These are phyloP conservation scores for Emericellopsis cladophorae DNA, from an alignment of 2,329 filamentous ascomycete genomes.

Conservation along the genomic window DNA sequence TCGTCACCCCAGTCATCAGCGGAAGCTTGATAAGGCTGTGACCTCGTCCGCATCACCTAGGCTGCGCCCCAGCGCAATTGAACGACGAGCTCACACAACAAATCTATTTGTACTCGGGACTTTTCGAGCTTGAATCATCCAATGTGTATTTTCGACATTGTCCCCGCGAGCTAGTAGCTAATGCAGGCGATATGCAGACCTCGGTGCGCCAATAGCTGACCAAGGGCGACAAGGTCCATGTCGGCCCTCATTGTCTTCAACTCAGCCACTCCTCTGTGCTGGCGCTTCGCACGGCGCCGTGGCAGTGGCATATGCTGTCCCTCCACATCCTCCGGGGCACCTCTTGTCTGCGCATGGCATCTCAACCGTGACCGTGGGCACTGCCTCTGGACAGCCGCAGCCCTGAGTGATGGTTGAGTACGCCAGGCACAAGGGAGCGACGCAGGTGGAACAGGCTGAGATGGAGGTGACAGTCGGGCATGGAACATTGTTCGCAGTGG, in stretches of 20 bases:
- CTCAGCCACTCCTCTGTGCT: neutral
- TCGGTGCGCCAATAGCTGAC: neutral
- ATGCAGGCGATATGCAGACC: too few relatives aligned
- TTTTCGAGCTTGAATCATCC: too few relatives aligned
- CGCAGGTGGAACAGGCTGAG: conserved; percentile 19
- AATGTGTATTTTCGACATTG: too few relatives aligned
- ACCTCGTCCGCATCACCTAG: too few relatives aligned
- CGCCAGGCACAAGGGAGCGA: conserved; percentile 14
- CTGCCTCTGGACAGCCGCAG: conserved; percentile 16
- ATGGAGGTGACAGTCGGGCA: conserved; percentile 21
- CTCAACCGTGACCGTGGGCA: conserved; percentile 14
- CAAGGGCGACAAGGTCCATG: too few relatives aligned
- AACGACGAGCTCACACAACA: too few relatives aligned
- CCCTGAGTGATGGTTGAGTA: conserved; percentile 16
- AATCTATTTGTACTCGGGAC: too few relatives aligned
- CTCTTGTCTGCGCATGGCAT: conserved; percentile 11
- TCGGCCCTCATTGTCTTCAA: neutral
- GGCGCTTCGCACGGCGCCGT: conserved; percentile 2
- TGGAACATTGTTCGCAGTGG: neutral
- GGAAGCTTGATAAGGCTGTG: too few relatives aligned
- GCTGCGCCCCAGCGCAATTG: too few relatives aligned
- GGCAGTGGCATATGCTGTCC: conserved; percentile 13
- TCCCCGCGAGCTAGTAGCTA: too few relatives aligned
- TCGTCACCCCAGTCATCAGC: too few relatives aligned
- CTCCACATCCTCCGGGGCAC: conserved; percentile 13